These are phyloP conservation scores for Trichoderma hamatum DNA, from an alignment of 2,329 filamentous ascomycete species.

Conservation along the genomic window DNA sequence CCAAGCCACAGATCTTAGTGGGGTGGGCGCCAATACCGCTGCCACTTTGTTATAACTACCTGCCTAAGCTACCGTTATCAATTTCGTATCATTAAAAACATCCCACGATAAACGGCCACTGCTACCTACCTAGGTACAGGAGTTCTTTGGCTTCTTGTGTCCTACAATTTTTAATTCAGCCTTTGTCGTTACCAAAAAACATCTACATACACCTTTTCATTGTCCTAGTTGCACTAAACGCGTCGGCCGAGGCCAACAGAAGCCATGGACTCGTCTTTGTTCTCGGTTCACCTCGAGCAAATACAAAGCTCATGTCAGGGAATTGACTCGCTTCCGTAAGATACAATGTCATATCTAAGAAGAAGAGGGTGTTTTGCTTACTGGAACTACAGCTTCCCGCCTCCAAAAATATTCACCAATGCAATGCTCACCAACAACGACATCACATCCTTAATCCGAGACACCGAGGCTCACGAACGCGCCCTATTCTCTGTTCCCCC, in stretches of 20 bases:
- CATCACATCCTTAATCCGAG: conserved; percentile 91
- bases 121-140: background rate
- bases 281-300: conserved; percentile 74
- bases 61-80: background rate
- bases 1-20: conserved; percentile 21
- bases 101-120: background rate
- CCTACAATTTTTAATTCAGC: background rate
- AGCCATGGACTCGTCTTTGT: conserved; percentile 47
- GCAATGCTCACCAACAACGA: conserved; percentile 85
- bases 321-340: conserved; percentile 74
- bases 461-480: conserved; percentile 92
- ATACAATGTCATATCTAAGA: background rate
- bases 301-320: conserved; percentile 75
- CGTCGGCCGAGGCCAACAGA: background rate
- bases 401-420: conserved; percentile 94
- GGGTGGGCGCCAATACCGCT: conserved; percentile 1
- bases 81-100: conserved; percentile 4
- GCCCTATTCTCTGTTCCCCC: conserved; percentile 91
- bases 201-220: background rate
- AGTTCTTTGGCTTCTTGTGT: background rate
- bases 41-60: background rate
- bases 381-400: conserved; percentile 68
- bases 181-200: too few relatives aligned
- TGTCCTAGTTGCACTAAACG: background rate
- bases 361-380: background rate